Base-by-base conservation (phyloP, 202 grass and related monocot genomes). In the Brachypodium distachyon region DNA sequence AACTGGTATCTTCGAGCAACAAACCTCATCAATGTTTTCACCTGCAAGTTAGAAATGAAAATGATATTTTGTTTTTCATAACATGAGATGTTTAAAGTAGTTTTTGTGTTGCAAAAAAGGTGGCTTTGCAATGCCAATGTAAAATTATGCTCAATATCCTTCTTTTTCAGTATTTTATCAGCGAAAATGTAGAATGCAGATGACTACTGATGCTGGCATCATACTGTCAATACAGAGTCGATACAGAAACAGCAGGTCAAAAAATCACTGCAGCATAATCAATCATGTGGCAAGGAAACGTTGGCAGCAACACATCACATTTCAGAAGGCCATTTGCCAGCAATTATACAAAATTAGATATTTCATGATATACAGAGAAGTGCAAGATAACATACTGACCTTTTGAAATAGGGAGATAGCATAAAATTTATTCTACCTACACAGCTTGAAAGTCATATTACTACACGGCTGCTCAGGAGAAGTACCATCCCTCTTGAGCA, bases 281-380 rank as follows among this genome's bases (percentile, higher is more conserved):
- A 29, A 12, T 12, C 66, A 69, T 7, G 1, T 13, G 33, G 62
- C 21, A 21, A 29, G 49, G 9, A 77, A 73, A 31, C 28, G 38
- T 57, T 40, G 18, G 41, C 22, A 19, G 12, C 61, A 85, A 55
- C 27, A 37, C 19, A 44, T 9, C 8, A 29, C 49, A 74, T 68
- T 38, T 18, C 8, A 16, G 27, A 57, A 28, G 26, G 5, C 21
- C 28, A 51, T 28, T 56, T 47, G 38, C 36, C 3, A 14, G 27
- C 1, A 63, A 4, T 10, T 26, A 13, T 10, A 1, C 2, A 0
- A 53, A 48, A 18, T 53, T 29, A 8, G 44, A 55, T 47, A 69
- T 27, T 76, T 55, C 27, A 76, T 59, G 69, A 75, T 81, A 61
- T 72, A 84, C 74, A 85, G 25, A 37, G 13, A 79, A 61, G 31